phyloP scores from a whole-genome alignment of 1,284 basidiomycete species.

The Leucoagaricus sp. region DNA sequence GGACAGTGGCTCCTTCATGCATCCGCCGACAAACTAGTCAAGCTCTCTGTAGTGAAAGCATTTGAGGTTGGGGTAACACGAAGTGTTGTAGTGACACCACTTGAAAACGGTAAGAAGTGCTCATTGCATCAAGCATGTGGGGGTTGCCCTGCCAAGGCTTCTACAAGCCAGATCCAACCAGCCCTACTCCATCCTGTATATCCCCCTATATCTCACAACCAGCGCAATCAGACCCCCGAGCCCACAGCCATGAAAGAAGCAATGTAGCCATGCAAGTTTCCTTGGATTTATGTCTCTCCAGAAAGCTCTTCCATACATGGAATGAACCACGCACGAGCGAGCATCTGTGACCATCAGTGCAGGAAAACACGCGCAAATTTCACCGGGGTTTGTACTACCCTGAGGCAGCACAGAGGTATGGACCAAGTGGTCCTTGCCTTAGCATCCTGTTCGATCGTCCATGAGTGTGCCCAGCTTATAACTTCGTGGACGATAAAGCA shows the following conservation, averaged over 20 bases:
- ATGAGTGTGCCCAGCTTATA: not conserved
- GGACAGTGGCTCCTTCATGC: constrained; percentile 32
- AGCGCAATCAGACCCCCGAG: not conserved
- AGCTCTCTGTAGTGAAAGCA: constrained; percentile 38
- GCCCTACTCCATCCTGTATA: constrained; percentile 34
- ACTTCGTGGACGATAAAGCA: constrained; percentile 14
- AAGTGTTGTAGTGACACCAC: not conserved
- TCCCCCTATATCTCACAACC: constrained; percentile 22
- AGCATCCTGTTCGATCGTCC: constrained; percentile 39
- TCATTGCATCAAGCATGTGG: constrained; percentile 3
- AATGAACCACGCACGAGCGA: constrained; percentile 18
- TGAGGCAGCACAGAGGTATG: constrained; percentile 35
- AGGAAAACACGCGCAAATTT: constrained; percentile 43
- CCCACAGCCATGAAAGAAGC: constrained; percentile 13
- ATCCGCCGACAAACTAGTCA: constrained; percentile 28
- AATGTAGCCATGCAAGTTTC: constrained; percentile 50
- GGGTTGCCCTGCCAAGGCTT: constrained; percentile 30
- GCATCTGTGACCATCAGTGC: constrained; percentile 44
- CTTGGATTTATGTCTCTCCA: constrained; percentile 28
- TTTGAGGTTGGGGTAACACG: constrained; percentile 32
- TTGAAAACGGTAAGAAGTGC: not conserved
- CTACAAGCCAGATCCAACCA: constrained; percentile 21
- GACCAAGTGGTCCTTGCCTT: constrained; percentile 39
- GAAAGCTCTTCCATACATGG: not conserved
- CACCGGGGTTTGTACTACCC: constrained; percentile 45